Conservation (phyloP, 2,329 filamentous ascomycete species). For the Capronia epimyces region DNA sequence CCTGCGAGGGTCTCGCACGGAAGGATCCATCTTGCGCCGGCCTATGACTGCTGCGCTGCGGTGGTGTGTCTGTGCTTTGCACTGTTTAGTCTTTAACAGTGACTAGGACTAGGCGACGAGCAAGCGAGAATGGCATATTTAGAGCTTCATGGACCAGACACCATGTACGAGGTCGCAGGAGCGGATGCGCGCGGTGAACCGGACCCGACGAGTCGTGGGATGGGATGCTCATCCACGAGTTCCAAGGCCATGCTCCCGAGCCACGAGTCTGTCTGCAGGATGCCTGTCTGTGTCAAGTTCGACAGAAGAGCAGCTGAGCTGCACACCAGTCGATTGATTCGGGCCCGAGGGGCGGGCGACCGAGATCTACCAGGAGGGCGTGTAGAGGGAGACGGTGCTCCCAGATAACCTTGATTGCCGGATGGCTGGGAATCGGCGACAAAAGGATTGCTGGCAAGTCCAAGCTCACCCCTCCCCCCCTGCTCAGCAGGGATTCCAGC, state of each 20-base stretch:
- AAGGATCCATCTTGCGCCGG: neutral
- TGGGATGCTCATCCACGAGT: neutral
- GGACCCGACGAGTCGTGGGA: neutral
- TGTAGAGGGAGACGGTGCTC: neutral
- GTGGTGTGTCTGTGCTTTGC: neutral
- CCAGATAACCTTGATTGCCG: neutral
- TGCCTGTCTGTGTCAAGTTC: neutral
- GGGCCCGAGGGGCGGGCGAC: neutral
- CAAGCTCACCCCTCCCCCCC: neutral
- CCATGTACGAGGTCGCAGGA: neutral
- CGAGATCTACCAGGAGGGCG: constrained; percentile 3
- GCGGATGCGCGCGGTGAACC: neutral
- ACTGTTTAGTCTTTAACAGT: neutral
- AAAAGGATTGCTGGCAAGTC: neutral
- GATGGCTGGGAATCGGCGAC: neutral
- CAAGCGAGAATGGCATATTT: neutral
- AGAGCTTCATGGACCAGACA: neutral
- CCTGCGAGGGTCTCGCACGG: neutral
- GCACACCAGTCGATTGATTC: neutral
- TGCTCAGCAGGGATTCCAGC: constrained; percentile 6
- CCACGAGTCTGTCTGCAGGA: neutral
- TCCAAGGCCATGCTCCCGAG: neutral
- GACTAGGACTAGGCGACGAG: neutral
- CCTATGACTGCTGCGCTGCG: neutral
- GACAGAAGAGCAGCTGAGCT: neutral